phyloP scores from a whole-genome alignment of 768 basidiomycete species.

The Cystofilobasidium bisporidii region DNA sequence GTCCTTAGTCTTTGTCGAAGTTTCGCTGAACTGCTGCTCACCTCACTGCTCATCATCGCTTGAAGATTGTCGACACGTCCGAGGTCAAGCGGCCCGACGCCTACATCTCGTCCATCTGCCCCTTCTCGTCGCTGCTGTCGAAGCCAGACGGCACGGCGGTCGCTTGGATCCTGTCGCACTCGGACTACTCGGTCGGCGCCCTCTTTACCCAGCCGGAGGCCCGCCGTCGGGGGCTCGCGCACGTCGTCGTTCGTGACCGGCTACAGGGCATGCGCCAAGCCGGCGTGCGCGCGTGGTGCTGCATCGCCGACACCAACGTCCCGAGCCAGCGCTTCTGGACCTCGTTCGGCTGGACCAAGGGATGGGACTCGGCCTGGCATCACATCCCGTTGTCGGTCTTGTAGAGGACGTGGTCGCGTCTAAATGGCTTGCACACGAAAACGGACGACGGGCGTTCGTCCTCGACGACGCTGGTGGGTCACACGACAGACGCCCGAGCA shows the following conservation, averaged over 20 bases:
- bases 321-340: background rate
- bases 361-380: background rate
- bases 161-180: constrained; percentile 12
- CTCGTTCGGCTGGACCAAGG: background rate
- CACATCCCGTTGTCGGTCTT: background rate
- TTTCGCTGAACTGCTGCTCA: background rate
- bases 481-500: too few relatives aligned
- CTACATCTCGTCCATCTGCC: constrained; percentile 10
- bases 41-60: too few relatives aligned
- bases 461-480: too few relatives aligned
- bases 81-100: background rate
- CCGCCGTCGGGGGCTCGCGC: constrained; percentile 13
- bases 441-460: too few relatives aligned
- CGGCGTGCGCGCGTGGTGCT: background rate
- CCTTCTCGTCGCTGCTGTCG: constrained; percentile 7
- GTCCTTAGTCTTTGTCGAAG: background rate
- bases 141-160: background rate
- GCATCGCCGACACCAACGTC: background rate
- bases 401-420: too few relatives aligned
- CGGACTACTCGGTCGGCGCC: constrained; percentile 5
- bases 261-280: background rate
- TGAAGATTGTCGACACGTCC: constrained; percentile 15
- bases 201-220: background rate
- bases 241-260: constrained; percentile 1
- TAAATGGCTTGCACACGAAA: too few relatives aligned